phyloP scores from a whole-genome alignment of 768 basidiomycete species.

The Tylopilus balloui region DNA sequence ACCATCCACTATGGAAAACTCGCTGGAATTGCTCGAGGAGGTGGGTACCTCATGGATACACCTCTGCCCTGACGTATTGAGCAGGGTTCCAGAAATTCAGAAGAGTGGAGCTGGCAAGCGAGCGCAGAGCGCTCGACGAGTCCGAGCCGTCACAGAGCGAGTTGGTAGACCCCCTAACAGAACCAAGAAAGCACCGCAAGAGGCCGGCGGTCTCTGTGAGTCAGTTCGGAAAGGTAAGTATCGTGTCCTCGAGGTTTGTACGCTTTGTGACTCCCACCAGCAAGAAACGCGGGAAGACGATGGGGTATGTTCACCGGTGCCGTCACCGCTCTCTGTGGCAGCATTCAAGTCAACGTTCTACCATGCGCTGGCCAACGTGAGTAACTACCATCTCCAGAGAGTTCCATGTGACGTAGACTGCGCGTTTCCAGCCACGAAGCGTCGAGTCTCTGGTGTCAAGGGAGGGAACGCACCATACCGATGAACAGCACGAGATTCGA shows the following conservation, averaged over 20 bases:
- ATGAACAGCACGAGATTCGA: conserved; percentile 47
- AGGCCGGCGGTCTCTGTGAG: conserved; percentile 55
- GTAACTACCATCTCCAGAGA: background rate
- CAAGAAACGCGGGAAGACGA: conserved; percentile 23
- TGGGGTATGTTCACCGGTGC: conserved; percentile 14
- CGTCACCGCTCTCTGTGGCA: conserved; percentile 37
- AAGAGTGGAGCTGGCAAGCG: conserved; percentile 54
- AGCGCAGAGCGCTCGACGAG: conserved; percentile 42
- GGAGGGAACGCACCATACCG: conserved; percentile 33
- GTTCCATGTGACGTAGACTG: conserved; percentile 9
- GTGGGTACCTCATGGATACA: conserved; percentile 10
- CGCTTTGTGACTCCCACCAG: conserved; percentile 10
- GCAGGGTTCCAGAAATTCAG: conserved; percentile 46
- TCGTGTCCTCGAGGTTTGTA: background rate
- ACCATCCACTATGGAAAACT: conserved; percentile 15
- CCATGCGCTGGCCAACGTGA: conserved; percentile 43
- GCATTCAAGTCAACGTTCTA: conserved; percentile 47
- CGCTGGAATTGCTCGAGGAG: conserved; percentile 30
- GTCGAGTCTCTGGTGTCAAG: conserved; percentile 43
- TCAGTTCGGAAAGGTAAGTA: conserved; percentile 54
- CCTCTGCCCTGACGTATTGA: background rate
- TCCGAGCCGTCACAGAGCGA: conserved; percentile 11
- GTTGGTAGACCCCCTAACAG: conserved; percentile 18
- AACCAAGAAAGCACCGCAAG: conserved; percentile 33
- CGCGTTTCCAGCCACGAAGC: conserved; percentile 38